Base-by-base conservation (phyloP, 2,329 filamentous ascomycete genomes). In the Fusarium haematococcum region DNA sequence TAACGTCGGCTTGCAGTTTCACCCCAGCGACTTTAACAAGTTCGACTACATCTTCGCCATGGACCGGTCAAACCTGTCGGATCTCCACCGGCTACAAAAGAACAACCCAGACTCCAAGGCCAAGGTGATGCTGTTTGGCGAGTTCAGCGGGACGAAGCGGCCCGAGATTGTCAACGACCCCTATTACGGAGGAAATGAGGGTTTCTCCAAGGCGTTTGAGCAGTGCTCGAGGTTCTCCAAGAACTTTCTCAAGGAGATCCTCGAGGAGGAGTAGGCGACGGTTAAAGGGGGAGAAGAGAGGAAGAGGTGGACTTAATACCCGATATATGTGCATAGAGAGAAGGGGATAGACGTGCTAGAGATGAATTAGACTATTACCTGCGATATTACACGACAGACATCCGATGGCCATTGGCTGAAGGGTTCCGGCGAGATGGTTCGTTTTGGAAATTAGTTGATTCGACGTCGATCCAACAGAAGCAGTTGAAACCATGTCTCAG, bases 31-130 rank as follows among this genome's bases (percentile, higher is more conserved):
- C 83, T 97, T 98, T 78, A 86, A 91, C 65, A 88, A 89, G 18
- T 98, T 98, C 80, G 95, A 98, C 83, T 98, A 97, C 84, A 91
- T 99, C 69, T 91, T 99, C 67, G 95, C 94, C 70, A 99, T 99
- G 97, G 97, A 99, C 81, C 87, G 90, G 58, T 90, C 91, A 54
- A 98, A 98, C 81, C 86, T 97, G 52, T 86, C 88, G 10, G 90
- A 97, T 79, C 84, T 97, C 67, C 82, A 91, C 78, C 86, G 90
- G 37, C 83, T 92, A 79, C 86, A 90, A 73, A 85, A 87, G 68
- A 86, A 89, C 75, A 89, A 89, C 75, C 85, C 88, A n/a, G 86
- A 88, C 37, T 82, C 86, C 35, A 90, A 89, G 80, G 91, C 90
- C 5, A 88, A 90, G 79, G 90, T 97, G 63, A 92, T 94, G 87